phyloP scores from a whole-genome alignment of 2,329 filamentous ascomycete species.

The Colletotrichum sp. region DNA sequence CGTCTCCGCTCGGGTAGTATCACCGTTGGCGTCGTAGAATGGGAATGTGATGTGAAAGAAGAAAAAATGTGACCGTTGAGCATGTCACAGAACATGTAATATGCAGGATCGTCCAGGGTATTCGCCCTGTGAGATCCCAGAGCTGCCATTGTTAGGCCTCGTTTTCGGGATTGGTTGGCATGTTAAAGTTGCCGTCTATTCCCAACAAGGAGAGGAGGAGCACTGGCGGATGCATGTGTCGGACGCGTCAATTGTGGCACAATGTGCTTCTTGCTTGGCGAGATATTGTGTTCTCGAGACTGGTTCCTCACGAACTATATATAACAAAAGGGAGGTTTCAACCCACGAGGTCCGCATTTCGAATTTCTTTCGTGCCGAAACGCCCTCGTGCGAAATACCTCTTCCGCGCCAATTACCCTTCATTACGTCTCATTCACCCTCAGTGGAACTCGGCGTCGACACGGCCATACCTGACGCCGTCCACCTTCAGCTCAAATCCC shows the following conservation, averaged over 20 bases:
- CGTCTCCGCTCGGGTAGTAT: background rate
- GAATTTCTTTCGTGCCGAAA: background rate
- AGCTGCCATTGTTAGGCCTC: background rate
- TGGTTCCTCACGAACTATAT: slow-evolving; percentile 3
- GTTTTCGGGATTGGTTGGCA: background rate
- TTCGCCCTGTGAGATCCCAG: background rate
- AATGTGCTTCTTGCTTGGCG: background rate
- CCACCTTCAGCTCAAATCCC: slow-evolving; percentile 80
- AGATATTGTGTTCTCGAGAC: slow-evolving; percentile 2
- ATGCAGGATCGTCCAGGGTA: background rate
- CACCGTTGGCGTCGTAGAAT: background rate
- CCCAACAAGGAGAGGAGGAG: background rate
- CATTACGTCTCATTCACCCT: slow-evolving; percentile 18
- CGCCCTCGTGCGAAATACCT: background rate
- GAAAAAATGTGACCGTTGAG: background rate
- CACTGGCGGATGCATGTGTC: background rate
- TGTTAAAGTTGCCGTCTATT: background rate
- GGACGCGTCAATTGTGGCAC: slow-evolving; percentile 10
- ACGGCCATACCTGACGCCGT: slow-evolving; percentile 76
- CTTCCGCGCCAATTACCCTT: background rate
- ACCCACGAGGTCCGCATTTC: background rate
- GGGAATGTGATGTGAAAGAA: background rate
- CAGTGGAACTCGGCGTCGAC: slow-evolving; percentile 81
- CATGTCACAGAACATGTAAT: background rate
- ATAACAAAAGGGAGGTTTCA: background rate